These are phyloP conservation scores for Boletus pseudopeckii DNA, from an alignment of 768 basidiomycete species.

Conservation along the genomic window DNA sequence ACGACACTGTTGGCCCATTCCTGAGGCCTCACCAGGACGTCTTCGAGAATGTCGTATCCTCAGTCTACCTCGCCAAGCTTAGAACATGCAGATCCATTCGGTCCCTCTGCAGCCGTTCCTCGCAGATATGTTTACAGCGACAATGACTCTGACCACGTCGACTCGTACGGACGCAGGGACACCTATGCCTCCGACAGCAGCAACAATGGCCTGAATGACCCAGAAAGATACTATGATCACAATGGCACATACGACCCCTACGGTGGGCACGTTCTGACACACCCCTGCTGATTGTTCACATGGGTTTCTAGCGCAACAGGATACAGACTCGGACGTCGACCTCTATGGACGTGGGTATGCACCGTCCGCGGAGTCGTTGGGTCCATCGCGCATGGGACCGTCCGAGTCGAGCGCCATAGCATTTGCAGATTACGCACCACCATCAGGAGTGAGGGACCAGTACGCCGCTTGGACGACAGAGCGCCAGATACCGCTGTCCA, in stretches of 20 bases:
- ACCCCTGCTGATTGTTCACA: conserved; percentile 7
- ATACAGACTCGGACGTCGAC: conserved; percentile 82
- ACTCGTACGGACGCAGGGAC: conserved; percentile 59
- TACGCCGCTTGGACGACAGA: conserved; percentile 95
- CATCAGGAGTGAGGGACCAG: conserved; percentile 65
- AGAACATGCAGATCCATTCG: conserved; percentile 68
- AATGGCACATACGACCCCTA: conserved; percentile 61
- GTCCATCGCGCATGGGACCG: conserved; percentile 54
- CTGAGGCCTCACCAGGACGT: conserved; percentile 12
- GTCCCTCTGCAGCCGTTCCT: conserved; percentile 35
- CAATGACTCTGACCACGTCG: conserved; percentile 69
- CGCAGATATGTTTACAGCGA: conserved; percentile 61
- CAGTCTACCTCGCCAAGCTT: conserved; percentile 56
- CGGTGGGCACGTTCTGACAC: conserved; percentile 37
- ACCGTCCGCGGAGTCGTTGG: conserved; percentile 73
- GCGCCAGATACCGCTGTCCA: conserved; percentile 91
- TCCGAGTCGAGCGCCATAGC: conserved; percentile 72
- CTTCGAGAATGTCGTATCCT: conserved; percentile 44
- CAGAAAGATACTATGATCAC: conserved; percentile 61
- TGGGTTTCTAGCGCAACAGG: conserved; percentile 55
- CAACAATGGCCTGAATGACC: conserved; percentile 45
- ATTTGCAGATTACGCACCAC: conserved; percentile 58
- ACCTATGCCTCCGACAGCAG: conserved; percentile 71
- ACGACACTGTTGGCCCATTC: conserved; percentile 17
- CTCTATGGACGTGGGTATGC: conserved; percentile 67